A percentile compares a stretch with the other conserved stretches of the same genome.
Evolutionary conservation across 345 rosid genomes (phyloP).

Genomic region (Ceriops tagal): DNA sequence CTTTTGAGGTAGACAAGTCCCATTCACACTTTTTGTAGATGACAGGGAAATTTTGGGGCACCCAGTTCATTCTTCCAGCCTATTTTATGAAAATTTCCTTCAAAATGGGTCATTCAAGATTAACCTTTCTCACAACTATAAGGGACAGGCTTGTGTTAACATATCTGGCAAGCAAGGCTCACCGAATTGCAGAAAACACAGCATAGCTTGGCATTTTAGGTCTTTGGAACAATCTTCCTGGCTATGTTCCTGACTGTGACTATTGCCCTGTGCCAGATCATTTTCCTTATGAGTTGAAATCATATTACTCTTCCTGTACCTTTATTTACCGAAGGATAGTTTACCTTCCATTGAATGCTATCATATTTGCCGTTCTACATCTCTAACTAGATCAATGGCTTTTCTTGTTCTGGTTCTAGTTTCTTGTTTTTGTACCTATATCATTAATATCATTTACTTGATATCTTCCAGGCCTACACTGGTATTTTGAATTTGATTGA

Average conservation of each 20-base stretch:
- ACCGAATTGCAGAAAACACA: background rate
- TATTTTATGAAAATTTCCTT: background rate
- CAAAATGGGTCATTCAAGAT: too few relatives aligned
- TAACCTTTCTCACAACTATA: too few relatives aligned
- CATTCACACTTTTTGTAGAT: background rate
- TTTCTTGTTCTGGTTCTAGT: background rate
- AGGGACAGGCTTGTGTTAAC: background rate
- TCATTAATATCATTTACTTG: slow-evolving; percentile 6
- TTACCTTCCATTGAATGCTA: background rate
- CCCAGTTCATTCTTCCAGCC: too few relatives aligned
- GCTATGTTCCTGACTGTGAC: background rate
- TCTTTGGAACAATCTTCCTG: background rate
- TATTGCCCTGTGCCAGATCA: background rate
- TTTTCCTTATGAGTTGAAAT: background rate
- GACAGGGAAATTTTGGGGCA: too few relatives aligned
- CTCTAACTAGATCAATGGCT: too few relatives aligned
- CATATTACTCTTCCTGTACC: background rate
- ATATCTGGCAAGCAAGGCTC: background rate
- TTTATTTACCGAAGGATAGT: background rate
- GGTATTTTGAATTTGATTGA: slow-evolving; percentile 74
- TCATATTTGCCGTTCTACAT: background rate
- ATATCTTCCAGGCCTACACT: slow-evolving; percentile 73
- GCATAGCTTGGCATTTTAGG: background rate
- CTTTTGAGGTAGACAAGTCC: background rate
- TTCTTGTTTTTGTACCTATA: slow-evolving; percentile 4